phyloP scores from a whole-genome alignment of 441 rosid species.

The Melastoma candidum region DNA sequence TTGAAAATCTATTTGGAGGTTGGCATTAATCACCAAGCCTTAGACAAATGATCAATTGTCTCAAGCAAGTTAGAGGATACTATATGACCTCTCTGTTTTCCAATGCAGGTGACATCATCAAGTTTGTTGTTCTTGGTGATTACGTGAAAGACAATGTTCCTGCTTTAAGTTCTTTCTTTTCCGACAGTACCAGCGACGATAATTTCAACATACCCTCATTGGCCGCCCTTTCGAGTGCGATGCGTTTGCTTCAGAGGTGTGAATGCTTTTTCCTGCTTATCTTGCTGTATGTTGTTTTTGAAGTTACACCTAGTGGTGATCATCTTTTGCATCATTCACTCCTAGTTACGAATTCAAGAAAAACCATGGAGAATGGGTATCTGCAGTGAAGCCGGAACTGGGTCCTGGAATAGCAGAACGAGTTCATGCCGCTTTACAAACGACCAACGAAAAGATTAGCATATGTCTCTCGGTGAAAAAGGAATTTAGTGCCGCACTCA shows the following conservation, averaged over 20 bases:
- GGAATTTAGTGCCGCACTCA: conserved; percentile 49
- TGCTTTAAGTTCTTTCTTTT: conserved; percentile 52
- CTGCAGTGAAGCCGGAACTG: conserved; percentile 49
- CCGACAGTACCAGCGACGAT: conserved; percentile 25
- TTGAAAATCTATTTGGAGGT: conserved; percentile 62
- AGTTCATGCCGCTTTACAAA: conserved; percentile 51
- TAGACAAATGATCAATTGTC: neutral
- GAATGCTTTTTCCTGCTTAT: conserved; percentile 6
- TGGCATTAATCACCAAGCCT: conserved; percentile 6
- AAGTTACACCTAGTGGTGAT: neutral
- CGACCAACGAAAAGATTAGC: conserved; percentile 40
- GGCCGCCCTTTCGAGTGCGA: conserved; percentile 53
- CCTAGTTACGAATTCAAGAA: conserved; percentile 73
- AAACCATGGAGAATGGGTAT: conserved; percentile 68
- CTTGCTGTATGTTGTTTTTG: neutral
- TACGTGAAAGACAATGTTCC: conserved; percentile 53
- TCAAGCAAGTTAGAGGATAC: neutral
- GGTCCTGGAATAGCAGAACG: conserved; percentile 63
- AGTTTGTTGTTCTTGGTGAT: conserved; percentile 49
- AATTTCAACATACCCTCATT: conserved; percentile 41
- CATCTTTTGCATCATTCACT: conserved; percentile 2
- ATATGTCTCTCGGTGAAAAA: conserved; percentile 36
- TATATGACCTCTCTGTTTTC: neutral
- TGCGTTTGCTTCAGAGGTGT: conserved; percentile 64
- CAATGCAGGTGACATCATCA: conserved; percentile 38